Percentiles rank a stretch among this genome's conserved stretches.
Evolutionary conservation across 306 rosid species (phyloP).

Genomic region (Cyamopsis tetragonoloba): DNA sequence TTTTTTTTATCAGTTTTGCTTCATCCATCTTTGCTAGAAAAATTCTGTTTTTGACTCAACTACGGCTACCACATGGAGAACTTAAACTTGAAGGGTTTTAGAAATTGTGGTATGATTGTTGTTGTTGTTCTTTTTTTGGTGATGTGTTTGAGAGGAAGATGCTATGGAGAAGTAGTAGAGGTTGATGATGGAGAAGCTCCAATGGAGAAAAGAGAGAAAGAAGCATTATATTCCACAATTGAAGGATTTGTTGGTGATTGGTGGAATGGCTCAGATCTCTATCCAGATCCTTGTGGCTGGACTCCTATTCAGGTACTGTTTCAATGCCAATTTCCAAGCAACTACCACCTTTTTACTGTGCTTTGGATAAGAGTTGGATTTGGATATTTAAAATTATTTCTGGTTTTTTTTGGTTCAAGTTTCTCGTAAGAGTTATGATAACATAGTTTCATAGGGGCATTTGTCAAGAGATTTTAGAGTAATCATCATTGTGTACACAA

Average conservation of each 20-base stretch:
- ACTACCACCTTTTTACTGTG: slow-evolving; percentile 7
- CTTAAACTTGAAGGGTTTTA: slow-evolving; percentile 3
- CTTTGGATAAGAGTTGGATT: background rate
- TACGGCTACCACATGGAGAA: slow-evolving; percentile 37
- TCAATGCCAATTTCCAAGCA: slow-evolving; percentile 1
- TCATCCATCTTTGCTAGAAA: slow-evolving; percentile 22
- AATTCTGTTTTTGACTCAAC: slow-evolving; percentile 16
- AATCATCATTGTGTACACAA: background rate
- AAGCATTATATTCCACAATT: slow-evolving; percentile 61
- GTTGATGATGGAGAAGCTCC: slow-evolving; percentile 53
- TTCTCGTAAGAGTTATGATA: background rate
- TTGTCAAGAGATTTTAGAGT: background rate
- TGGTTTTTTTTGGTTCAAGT: no score
- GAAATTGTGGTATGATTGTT: no score
- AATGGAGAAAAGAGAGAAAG: slow-evolving; percentile 66
- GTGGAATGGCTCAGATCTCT: slow-evolving; percentile 94
- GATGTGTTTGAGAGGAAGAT: slow-evolving; percentile 32
- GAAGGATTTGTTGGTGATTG: slow-evolving; percentile 79
- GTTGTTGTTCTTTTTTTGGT: slow-evolving; percentile 37
- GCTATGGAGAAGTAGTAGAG: slow-evolving; percentile 43
- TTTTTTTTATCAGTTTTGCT: slow-evolving; percentile 5
- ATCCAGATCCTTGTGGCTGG: slow-evolving; percentile 99
- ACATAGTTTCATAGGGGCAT: background rate
- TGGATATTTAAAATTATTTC: background rate
- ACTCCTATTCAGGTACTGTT: slow-evolving; percentile 78